Percentiles rank a stretch among this genome's conserved stretches.
These are phyloP conservation scores for Candida golubevii DNA, from an alignment of 805 yeast species.

Conservation along the genomic window DNA sequence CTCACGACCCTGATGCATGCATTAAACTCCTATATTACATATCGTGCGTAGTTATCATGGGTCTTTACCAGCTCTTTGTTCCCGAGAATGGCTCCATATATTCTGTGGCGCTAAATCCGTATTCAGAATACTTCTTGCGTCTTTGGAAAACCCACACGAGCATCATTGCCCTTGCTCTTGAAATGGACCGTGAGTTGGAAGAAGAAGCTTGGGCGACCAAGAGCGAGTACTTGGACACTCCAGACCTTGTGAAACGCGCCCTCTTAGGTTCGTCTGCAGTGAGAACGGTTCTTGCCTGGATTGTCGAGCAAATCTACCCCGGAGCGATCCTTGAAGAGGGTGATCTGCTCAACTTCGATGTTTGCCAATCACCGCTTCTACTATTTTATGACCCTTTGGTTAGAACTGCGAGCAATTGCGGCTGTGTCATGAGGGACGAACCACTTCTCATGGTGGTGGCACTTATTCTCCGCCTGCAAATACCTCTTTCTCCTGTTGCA, in stretches of 20 bases:
- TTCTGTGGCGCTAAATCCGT: slow-evolving; percentile 56
- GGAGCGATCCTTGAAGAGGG: slow-evolving; percentile 1
- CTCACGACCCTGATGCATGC: slow-evolving; percentile 18
- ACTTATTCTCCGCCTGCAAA: slow-evolving; percentile 26
- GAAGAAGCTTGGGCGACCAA: slow-evolving; percentile 25
- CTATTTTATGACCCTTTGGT: slow-evolving; percentile 67
- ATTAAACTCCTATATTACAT: slow-evolving; percentile 28
- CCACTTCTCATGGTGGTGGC: slow-evolving; percentile 55
- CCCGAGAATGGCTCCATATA: slow-evolving; percentile 22
- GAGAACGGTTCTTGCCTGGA: slow-evolving; percentile 56
- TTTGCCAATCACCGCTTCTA: slow-evolving; percentile 52
- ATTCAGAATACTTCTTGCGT: slow-evolving; percentile 50
- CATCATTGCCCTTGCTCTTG: slow-evolving; percentile 55
- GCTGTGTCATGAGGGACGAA: slow-evolving; percentile 56
- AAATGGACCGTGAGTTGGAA: slow-evolving; percentile 40
- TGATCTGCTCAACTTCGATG: slow-evolving; percentile 42
- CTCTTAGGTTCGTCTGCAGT: slow-evolving; percentile 62
- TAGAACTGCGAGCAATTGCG: slow-evolving; percentile 51
- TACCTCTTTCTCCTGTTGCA: slow-evolving; percentile 14
- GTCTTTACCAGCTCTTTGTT: slow-evolving; percentile 30
- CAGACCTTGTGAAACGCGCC: slow-evolving; percentile 28
- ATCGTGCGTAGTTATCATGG: slow-evolving; percentile 29
- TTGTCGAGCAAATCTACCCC: slow-evolving; percentile 41
- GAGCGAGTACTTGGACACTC: slow-evolving; percentile 24
- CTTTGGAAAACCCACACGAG: slow-evolving; percentile 66